A percentile compares a stretch with the other conserved stretches of the same genome.
These are phyloP conservation scores for Warburgia ugandensis DNA, from an alignment of 164 flowering plant species.

Conservation along the genomic window DNA sequence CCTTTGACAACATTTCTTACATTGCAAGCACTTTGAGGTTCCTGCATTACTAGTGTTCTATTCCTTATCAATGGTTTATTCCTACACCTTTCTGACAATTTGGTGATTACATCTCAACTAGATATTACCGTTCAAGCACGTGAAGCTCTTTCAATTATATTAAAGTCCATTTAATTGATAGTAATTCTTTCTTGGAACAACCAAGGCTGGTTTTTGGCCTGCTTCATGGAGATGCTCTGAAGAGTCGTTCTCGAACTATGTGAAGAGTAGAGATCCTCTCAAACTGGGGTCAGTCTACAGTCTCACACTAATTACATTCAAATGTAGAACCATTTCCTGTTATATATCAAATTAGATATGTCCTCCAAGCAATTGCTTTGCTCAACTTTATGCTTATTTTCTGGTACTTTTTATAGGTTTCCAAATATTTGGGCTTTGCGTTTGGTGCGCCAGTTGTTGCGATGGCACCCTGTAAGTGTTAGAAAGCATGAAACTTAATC, in stretches of 20 bases:
- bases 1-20: too few species aligned
- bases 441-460: constrained; percentile 71
- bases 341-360: too few species aligned
- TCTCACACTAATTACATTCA: background rate
- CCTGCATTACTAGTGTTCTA: too few species aligned
- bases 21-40: too few species aligned
- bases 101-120: background rate
- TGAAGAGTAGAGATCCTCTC: constrained; percentile 85
- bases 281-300: constrained; percentile 62
- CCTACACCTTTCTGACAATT: too few species aligned
- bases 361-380: too few species aligned
- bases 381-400: background rate
- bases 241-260: constrained; percentile 63
- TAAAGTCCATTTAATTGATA: too few species aligned
- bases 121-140: too few species aligned
- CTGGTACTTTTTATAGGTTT: constrained; percentile 45
- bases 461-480: constrained; percentile 85
- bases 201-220: constrained; percentile 54
- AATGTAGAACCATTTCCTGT: too few species aligned
- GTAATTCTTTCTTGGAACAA: constrained; percentile 17
- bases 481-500: background rate
- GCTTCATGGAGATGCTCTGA: constrained; percentile 99
- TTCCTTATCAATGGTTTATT: background rate
- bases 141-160: too few species aligned
- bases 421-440: constrained; percentile 84